Percentiles rank a stretch among this genome's conserved stretches.
These are phyloP conservation scores for Diplodia scrobiculata DNA, from an alignment of 2,329 filamentous ascomycete genomes.

Conservation along the genomic window DNA sequence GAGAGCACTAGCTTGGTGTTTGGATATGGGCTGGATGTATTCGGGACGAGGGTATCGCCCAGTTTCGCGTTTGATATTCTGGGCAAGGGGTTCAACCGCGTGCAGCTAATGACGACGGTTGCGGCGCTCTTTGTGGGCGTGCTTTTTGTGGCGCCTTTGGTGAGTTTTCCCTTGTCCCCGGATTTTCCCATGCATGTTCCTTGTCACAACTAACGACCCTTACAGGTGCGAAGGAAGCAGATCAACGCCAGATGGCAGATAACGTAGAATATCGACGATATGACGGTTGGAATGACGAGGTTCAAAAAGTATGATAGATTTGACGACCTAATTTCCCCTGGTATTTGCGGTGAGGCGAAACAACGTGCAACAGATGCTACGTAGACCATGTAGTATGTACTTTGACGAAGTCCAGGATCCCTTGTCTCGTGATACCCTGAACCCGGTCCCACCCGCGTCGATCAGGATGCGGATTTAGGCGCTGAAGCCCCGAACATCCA, in stretches of 20 bases:
- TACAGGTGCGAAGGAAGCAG: conserved; percentile 62
- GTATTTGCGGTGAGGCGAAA: conserved; percentile 9
- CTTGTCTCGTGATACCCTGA: not conserved
- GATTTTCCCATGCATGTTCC: not conserved
- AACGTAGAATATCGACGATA: conserved; percentile 23
- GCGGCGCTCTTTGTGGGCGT: conserved; percentile 77
- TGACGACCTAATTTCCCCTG: conserved; percentile 1
- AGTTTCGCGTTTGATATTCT: conserved; percentile 90
- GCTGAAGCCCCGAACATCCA: conserved; percentile 3
- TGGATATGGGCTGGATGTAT: conserved; percentile 85
- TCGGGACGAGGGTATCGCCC: conserved; percentile 81
- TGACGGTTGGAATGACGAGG: conserved; percentile 16
- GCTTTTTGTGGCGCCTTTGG: conserved; percentile 77
- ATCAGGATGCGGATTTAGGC: conserved; percentile 9
- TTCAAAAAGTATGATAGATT: conserved; percentile 25
- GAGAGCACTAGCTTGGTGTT: conserved; percentile 92
- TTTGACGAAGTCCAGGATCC: not conserved
- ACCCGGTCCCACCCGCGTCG: conserved; percentile 8
- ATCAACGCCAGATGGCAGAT: conserved; percentile 66
- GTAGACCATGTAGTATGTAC: not conserved
- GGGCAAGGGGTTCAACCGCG: conserved; percentile 90
- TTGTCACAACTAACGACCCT: conserved; percentile 33
- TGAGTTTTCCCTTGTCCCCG: conserved; percentile 53
- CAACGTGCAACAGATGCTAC: not conserved
- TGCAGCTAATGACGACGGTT: conserved; percentile 81